phyloP scores from a whole-genome alignment of 768 basidiomycete species.

The Agaricus subrufescens region DNA sequence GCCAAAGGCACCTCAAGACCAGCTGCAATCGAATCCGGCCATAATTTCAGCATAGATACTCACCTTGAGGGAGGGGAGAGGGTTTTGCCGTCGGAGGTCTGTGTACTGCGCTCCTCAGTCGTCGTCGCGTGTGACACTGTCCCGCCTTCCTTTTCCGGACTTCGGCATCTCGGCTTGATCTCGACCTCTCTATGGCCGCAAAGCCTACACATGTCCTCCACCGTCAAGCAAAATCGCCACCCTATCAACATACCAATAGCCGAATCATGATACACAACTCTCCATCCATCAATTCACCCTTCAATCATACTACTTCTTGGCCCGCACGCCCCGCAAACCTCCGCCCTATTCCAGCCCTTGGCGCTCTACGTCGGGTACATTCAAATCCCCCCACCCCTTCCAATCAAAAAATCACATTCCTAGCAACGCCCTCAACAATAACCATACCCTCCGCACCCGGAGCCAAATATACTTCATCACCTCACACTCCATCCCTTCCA shows the following conservation, averaged over 20 bases:
- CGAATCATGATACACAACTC: too few relatives aligned
- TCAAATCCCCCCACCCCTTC: not conserved
- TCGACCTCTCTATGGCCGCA: not conserved
- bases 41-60: constrained; percentile 12
- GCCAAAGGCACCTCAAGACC: constrained; percentile 1
- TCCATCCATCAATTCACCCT: too few relatives aligned
- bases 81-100: not conserved
- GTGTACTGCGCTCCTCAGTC: not conserved
- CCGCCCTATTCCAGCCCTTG: too few relatives aligned
- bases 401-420: not conserved
- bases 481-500: too few relatives aligned
- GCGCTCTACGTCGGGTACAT: not conserved
- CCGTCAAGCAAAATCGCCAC: too few relatives aligned
- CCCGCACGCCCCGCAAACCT: too few relatives aligned
- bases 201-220: not conserved
- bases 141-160: constrained; percentile 8
- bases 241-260: too few relatives aligned
- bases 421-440: not conserved
- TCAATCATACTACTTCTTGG: too few relatives aligned
- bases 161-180: constrained; percentile 12
- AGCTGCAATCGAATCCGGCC: not conserved
- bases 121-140: not conserved
- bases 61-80: constrained; percentile 20
- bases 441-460: too few relatives aligned
- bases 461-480: too few relatives aligned